Conservation (phyloP, 2,329 filamentous ascomycete species). For the Arthroderma sp. region DNA sequence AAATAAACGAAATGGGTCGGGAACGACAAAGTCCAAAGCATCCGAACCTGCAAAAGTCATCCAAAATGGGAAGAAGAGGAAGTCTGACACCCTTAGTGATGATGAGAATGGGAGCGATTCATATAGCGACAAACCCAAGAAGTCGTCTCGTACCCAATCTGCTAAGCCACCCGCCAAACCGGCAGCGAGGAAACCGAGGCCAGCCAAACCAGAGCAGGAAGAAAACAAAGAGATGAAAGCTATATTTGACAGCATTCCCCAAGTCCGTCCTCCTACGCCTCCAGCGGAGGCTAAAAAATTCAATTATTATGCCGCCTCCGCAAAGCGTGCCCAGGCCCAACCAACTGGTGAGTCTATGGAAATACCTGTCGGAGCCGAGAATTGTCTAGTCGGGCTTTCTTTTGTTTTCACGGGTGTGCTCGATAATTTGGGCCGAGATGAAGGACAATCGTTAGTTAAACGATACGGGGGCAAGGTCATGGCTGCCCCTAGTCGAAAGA, state of each 20-base stretch:
- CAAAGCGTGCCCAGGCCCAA: conserved; percentile 44
- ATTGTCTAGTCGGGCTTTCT: conserved; percentile 75
- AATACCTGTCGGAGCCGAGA: conserved; percentile 69
- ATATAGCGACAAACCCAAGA: conserved; percentile 47
- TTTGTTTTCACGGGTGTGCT: conserved; percentile 95
- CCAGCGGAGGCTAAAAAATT: conserved; percentile 63
- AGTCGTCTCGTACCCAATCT: conserved; percentile 19
- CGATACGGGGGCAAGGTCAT: conserved; percentile 88
- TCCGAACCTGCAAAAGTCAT: conserved; percentile 33
- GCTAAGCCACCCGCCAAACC: conserved; percentile 13
- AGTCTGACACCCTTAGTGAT: conserved; percentile 41
- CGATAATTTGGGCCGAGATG: conserved; percentile 66
- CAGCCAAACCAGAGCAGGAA: conserved; percentile 52
- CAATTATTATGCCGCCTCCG: conserved; percentile 54
- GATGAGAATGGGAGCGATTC: conserved; percentile 43
- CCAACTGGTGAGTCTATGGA: conserved; percentile 55
- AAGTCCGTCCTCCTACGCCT: conserved; percentile 69
- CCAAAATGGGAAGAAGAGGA: conserved; percentile 42
- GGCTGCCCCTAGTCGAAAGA: conserved; percentile 75
- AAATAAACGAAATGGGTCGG: conserved; percentile 3
- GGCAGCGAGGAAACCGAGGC: conserved; percentile 36
- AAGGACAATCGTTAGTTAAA: conserved; percentile 77
- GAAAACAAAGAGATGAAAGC: conserved; percentile 64
- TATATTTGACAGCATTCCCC: conserved; percentile 79
- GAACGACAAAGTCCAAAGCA: conserved; percentile 37